Conservation (phyloP, 225 moss, liverwort and hornwort genomes). For the Marchantia paleacea region DNA sequence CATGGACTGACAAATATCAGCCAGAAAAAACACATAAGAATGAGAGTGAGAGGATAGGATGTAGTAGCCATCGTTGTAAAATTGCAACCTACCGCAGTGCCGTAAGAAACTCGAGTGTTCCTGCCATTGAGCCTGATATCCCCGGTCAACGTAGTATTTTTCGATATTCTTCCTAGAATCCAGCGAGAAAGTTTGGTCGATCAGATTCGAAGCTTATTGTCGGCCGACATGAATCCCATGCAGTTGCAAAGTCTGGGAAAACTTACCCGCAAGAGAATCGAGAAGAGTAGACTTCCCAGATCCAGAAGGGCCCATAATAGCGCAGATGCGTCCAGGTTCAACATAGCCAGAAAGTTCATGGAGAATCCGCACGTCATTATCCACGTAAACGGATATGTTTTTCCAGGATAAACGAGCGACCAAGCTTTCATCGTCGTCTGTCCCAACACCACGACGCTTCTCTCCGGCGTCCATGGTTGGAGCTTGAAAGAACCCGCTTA, state of each 20-base stretch:
- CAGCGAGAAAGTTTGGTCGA: neutral
- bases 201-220: neutral
- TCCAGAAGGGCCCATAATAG: conserved; percentile 48
- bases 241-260: neutral
- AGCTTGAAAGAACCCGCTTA: neutral
- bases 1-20: too few relatives aligned
- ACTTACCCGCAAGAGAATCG: conserved; percentile 39
- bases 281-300: conserved; percentile 42
- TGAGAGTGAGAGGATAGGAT: too few relatives aligned
- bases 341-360: conserved; percentile 32
- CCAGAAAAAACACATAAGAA: too few relatives aligned
- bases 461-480: neutral
- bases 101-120: conserved; percentile 27
- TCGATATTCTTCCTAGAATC: conserved; percentile 31
- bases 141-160: conserved; percentile 23
- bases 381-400: conserved; percentile 35
- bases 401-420: conserved; percentile 35
- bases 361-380: conserved; percentile 19
- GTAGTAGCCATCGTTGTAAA: neutral
- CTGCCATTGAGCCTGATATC: conserved; percentile 39
- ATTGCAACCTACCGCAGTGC: conserved; percentile 36
- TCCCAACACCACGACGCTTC: neutral
- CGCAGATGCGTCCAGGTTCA: conserved; percentile 34
- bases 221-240: too few relatives aligned
- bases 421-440: neutral